Percentiles rank a stretch among this genome's conserved stretches.
Evolutionary conservation across 192 early-diverging fungal species (phyloP).

Genomic region (Entomortierella lignicola): DNA sequence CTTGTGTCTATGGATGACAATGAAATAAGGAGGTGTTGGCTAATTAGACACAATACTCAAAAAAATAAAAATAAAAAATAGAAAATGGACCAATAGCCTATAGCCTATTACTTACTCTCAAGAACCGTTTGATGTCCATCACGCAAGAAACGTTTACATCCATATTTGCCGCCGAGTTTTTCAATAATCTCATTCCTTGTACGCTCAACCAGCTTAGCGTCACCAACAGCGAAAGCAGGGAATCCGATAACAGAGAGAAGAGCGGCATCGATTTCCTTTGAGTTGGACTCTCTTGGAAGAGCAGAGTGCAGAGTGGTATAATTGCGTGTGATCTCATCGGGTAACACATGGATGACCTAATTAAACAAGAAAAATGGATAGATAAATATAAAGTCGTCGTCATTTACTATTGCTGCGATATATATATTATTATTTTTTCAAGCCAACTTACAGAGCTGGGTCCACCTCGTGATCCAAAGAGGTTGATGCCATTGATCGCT

Average conservation of each 20-base stretch:
- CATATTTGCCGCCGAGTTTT: constrained; percentile 85
- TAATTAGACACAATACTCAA: neutral
- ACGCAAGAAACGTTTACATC: constrained; percentile 86
- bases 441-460: constrained; percentile 68
- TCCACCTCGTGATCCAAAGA: constrained; percentile 85
- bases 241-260: constrained; percentile 86
- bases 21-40: neutral
- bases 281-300: constrained; percentile 86
- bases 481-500: constrained; percentile 87
- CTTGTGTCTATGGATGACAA: constrained; percentile 56
- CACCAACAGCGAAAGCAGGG: constrained; percentile 87
- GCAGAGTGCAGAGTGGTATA: constrained; percentile 81
- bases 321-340: constrained; percentile 87
- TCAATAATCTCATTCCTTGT: constrained; percentile 81
- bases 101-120: constrained; percentile 55
- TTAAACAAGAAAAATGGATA: neutral
- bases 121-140: constrained; percentile 89
- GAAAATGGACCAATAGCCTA: neutral
- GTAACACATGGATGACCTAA: constrained; percentile 84
- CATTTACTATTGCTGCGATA: too few relatives aligned
- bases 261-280: constrained; percentile 89
- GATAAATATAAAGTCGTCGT: neutral
- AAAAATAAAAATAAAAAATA: neutral
- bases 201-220: constrained; percentile 68
- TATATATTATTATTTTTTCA: neutral